Evolutionary conservation across 306 rosid species (phyloP).

Genomic region (Cercis canadensis): DNA sequence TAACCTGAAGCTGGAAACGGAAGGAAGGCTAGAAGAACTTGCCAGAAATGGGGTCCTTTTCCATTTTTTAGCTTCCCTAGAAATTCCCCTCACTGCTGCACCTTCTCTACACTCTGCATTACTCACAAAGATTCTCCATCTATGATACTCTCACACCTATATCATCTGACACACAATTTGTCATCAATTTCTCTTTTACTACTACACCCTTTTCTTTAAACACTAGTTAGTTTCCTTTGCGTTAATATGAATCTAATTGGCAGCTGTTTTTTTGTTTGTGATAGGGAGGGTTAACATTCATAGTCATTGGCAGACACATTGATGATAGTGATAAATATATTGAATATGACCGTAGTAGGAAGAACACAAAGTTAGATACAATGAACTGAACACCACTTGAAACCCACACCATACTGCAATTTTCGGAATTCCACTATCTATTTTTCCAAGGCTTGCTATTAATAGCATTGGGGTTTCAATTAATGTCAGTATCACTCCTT

Average conservation of each 20-base stretch:
- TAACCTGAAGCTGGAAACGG: constrained; percentile 42
- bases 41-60: constrained; percentile 37
- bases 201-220: no score
- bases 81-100: constrained; percentile 33
- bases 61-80: constrained; percentile 32
- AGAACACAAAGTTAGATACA: constrained; percentile 3
- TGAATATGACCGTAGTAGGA: no score
- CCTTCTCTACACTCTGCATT: not conserved
- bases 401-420: not conserved
- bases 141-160: not conserved
- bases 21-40: constrained; percentile 21
- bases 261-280: not conserved
- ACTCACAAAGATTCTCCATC: constrained; percentile 23
- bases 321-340: not conserved
- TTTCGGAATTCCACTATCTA: not conserved
- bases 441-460: no score
- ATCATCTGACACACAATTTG: constrained; percentile 27
- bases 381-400: not conserved
- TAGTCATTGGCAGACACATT: not conserved
- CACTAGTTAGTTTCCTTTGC: no score
- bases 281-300: not conserved
- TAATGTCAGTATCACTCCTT: no score
- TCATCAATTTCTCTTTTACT: constrained; percentile 27
- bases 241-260: no score
- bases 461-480: no score